Evolutionary conservation across 2,329 filamentous ascomycete genomes (phyloP).

Genomic region (Cladosporium sp.): DNA sequence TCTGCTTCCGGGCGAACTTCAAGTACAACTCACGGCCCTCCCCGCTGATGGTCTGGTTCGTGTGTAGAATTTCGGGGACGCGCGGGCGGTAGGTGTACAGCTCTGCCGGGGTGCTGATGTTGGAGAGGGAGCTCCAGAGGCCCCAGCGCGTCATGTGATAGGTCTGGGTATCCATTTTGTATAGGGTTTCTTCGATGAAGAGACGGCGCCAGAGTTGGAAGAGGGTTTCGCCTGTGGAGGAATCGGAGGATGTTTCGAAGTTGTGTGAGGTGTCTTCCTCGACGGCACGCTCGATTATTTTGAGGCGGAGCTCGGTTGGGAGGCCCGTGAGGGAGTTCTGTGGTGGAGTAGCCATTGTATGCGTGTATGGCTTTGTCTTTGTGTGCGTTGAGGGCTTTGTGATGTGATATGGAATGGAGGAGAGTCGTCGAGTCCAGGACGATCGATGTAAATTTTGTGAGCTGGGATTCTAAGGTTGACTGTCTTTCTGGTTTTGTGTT

Average conservation of each 20-base stretch:
- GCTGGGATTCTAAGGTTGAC: neutral
- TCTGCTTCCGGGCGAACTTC: neutral
- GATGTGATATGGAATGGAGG: neutral
- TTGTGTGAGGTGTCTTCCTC: neutral
- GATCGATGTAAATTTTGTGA: neutral
- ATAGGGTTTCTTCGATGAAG: neutral
- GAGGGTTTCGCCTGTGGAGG: neutral
- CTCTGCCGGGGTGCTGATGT: neutral
- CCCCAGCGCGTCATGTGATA: neutral
- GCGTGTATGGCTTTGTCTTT: neutral
- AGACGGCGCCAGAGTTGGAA: neutral
- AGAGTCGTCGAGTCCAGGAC: neutral
- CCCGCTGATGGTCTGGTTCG: neutral
- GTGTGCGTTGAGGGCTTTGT: neutral
- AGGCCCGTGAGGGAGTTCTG: neutral
- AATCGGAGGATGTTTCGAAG: neutral
- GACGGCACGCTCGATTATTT: neutral
- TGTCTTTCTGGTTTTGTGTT: neutral
- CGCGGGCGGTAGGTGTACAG: neutral
- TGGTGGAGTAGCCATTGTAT: neutral
- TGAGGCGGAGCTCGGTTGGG: neutral
- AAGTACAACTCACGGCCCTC: neutral
- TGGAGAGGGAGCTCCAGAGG: neutral
- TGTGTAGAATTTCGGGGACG: neutral
- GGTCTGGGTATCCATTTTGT: neutral